Conservation (phyloP, 169 alveolate genomes). For the Plasmodium sp. region DNA sequence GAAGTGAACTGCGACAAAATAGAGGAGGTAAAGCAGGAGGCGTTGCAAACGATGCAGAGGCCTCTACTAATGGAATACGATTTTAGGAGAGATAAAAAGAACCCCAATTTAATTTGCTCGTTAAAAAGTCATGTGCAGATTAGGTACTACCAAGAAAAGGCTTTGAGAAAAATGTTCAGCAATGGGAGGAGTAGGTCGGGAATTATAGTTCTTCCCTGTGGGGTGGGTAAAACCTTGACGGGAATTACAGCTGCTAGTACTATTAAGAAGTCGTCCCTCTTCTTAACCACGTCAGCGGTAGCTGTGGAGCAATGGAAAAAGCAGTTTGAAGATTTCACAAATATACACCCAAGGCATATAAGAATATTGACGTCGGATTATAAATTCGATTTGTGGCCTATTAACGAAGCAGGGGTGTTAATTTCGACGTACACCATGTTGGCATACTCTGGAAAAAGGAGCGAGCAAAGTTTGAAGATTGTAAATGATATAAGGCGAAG, state of each 20-base stretch:
- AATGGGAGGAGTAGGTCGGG: constrained; percentile 99
- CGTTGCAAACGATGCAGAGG: constrained; percentile 90
- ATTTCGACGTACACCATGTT: constrained; percentile 97
- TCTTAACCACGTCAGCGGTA: constrained; percentile 92
- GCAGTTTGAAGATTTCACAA: constrained; percentile 92
- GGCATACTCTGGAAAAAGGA: constrained; percentile 93
- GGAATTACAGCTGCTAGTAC: constrained; percentile 99
- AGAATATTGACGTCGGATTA: constrained; percentile 96
- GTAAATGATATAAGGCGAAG: constrained; percentile 89
- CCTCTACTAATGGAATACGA: constrained; percentile 98
- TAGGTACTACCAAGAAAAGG: constrained; percentile 94
- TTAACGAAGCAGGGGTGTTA: constrained; percentile 94
- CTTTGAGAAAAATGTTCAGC: constrained; percentile 97
- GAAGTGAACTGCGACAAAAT: constrained; percentile 91
- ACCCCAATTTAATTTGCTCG: constrained; percentile 90
- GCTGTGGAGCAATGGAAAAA: constrained; percentile 95
- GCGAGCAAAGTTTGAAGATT: constrained; percentile 89
- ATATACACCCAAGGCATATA: constrained; percentile 90
- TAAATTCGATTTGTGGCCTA: constrained; percentile 92
- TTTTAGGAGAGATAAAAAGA: constrained; percentile 92
- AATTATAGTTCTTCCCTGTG: constrained; percentile 99
- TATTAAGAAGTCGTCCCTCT: constrained; percentile 94
- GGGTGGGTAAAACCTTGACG: constrained; percentile 99
- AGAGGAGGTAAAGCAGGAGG: constrained; percentile 91
- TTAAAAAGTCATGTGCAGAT: constrained; percentile 94